Evolutionary conservation across 352 stramenopile species (phyloP).

Genomic region (Pythium grandisporangium): DNA sequence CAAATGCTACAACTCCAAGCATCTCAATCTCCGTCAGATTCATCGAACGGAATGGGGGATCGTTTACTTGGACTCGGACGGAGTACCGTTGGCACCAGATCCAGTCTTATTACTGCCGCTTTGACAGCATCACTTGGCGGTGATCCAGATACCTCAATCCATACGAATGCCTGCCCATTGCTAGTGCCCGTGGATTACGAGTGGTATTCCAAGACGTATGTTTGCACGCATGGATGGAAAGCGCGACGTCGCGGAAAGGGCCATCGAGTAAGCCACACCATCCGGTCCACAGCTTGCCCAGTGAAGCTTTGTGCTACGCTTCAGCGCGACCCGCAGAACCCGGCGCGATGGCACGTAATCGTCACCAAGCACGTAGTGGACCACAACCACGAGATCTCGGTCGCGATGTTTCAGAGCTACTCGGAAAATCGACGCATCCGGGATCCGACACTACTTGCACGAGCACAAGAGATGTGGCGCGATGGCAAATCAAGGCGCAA

Average conservation of each 20-base stretch:
- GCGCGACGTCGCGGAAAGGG: slow-evolving; percentile 53
- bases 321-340: slow-evolving; percentile 25
- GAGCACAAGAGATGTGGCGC: slow-evolving; percentile 53
- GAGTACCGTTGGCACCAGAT: no score
- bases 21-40: no score
- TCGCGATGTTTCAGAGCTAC: slow-evolving; percentile 50
- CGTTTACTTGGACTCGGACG: no score
- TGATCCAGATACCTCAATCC: no score
- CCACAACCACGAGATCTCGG: slow-evolving; percentile 69
- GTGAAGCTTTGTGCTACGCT: slow-evolving; percentile 66
- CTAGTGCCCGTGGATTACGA: slow-evolving; percentile 45
- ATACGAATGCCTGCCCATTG: slow-evolving; percentile 10
- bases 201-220: slow-evolving; percentile 78
- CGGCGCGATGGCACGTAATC: slow-evolving; percentile 44
- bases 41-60: no score
- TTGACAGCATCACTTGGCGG: no score
- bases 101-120: no score
- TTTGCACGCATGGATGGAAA: slow-evolving; percentile 77
- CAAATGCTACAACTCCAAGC: slow-evolving; percentile 18
- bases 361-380: slow-evolving; percentile 62
- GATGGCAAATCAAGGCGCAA: slow-evolving; percentile 41
- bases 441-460: slow-evolving; percentile 42
- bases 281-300: slow-evolving; percentile 53
- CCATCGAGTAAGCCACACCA: slow-evolving; percentile 57
- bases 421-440: slow-evolving; percentile 55